Percentiles rank a stretch among this genome's conserved stretches.
Conservation (phyloP, 352 stramenopile species). For the Thalassiosira mediterranea region DNA sequence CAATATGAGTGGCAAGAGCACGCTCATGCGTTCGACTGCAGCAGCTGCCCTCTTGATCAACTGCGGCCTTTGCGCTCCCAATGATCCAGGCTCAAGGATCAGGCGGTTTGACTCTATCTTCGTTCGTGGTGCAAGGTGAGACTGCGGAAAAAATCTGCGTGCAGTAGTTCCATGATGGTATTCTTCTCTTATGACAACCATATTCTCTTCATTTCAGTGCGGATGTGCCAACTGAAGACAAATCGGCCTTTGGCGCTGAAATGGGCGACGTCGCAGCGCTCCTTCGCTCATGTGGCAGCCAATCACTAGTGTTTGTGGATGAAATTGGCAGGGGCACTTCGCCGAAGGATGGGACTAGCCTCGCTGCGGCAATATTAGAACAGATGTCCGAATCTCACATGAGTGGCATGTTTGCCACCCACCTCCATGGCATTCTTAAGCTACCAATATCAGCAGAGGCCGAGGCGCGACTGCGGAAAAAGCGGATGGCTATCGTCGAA, state of each 20-base stretch:
- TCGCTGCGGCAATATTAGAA: constrained; percentile 85
- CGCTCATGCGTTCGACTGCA: constrained; percentile 84
- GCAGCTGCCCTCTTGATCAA: constrained; percentile 80
- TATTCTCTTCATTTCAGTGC: constrained; percentile 25
- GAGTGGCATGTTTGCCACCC: constrained; percentile 86
- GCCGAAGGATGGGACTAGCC: constrained; percentile 80
- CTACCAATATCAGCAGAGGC: constrained; percentile 67
- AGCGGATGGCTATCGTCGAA: constrained; percentile 42
- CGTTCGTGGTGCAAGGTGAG: constrained; percentile 73
- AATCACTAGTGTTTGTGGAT: constrained; percentile 85
- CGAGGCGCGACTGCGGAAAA: constrained; percentile 45
- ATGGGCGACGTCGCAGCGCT: constrained; percentile 86
- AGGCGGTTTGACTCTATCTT: constrained; percentile 85
- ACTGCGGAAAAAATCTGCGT: neutral
- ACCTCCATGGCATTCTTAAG: constrained; percentile 87
- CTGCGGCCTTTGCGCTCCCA: constrained; percentile 76
- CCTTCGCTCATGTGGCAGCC: constrained; percentile 72
- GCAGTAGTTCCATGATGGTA: no score
- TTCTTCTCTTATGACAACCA: no score
- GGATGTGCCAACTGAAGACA: constrained; percentile 84
- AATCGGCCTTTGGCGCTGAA: constrained; percentile 85
- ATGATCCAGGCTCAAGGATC: constrained; percentile 56
- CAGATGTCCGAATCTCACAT: constrained; percentile 76
- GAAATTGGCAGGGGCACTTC: constrained; percentile 86
- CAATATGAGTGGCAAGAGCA: constrained; percentile 88